Evolutionary conservation across 2,329 filamentous ascomycete genomes (phyloP).

Genomic region (Chaetomium olivaceum): DNA sequence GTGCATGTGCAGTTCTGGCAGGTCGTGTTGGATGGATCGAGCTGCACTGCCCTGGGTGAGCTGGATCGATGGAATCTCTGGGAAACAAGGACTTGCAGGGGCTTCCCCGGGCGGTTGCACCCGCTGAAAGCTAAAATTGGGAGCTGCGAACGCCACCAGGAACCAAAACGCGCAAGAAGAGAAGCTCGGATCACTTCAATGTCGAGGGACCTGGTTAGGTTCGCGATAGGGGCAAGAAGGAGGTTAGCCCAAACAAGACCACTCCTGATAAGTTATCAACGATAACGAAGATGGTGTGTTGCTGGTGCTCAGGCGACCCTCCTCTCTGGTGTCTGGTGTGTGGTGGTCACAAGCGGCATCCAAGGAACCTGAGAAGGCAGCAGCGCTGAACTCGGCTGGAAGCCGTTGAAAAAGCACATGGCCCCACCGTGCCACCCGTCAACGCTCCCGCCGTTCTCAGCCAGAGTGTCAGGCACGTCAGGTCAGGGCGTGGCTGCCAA

Average conservation of each 20-base stretch:
- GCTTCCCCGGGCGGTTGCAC: background rate
- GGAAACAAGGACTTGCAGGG: slow-evolving; percentile 8
- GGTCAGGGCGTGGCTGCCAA: slow-evolving; percentile 17
- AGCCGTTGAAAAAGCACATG: background rate
- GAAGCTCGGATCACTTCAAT: background rate
- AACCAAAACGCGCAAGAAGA: background rate
- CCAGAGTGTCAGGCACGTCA: background rate
- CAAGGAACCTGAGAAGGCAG: background rate
- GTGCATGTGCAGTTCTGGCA: background rate
- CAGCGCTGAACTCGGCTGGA: background rate
- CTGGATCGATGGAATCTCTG: background rate
- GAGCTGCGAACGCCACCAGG: slow-evolving; percentile 1
- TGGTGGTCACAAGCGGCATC: background rate
- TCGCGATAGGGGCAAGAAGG: background rate
- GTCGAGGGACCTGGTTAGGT: background rate
- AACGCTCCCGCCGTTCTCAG: slow-evolving; percentile 13
- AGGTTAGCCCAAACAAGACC: background rate
- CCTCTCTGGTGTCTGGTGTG: background rate
- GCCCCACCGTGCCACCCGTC: slow-evolving; percentile 15
- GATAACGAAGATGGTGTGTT: background rate
- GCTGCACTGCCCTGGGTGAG: background rate
- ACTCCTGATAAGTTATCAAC: too few relatives aligned
- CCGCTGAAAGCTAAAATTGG: slow-evolving; percentile 14
- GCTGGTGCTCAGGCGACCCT: slow-evolving; percentile 2
- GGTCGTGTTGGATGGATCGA: background rate